Percentiles rank a stretch among this genome's conserved stretches.
phyloP scores from a whole-genome alignment of 768 basidiomycete genomes.

The Boletales sp. region DNA sequence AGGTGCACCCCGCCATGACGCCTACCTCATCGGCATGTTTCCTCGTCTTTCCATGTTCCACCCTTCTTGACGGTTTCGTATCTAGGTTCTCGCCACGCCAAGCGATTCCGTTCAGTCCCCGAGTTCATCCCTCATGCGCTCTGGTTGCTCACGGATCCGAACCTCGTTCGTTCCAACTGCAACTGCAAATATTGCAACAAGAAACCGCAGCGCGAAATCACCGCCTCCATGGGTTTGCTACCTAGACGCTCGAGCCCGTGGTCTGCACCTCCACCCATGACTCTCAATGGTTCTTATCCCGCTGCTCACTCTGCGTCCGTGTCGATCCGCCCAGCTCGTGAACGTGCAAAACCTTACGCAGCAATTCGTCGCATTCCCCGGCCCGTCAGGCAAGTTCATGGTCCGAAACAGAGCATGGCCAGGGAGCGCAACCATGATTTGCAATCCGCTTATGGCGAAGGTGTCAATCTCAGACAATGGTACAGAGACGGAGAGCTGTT shows the following conservation, averaged over 20 bases:
- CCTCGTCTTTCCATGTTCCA: not conserved
- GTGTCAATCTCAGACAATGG: slow-evolving; percentile 51
- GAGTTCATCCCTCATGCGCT: slow-evolving; percentile 84
- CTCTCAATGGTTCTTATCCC: slow-evolving; percentile 10
- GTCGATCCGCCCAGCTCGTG: slow-evolving; percentile 13
- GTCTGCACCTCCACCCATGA: slow-evolving; percentile 12
- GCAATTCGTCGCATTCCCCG: slow-evolving; percentile 38
- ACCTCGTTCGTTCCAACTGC: slow-evolving; percentile 48
- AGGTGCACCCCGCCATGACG: slow-evolving; percentile 59
- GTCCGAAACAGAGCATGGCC: slow-evolving; percentile 48
- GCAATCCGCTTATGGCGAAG: slow-evolving; percentile 49
- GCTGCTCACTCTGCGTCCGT: slow-evolving; percentile 17
- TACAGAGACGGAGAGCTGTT: slow-evolving; percentile 68
- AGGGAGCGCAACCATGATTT: slow-evolving; percentile 66
- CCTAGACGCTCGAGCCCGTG: slow-evolving; percentile 32
- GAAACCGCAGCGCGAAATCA: slow-evolving; percentile 66
- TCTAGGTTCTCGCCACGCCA: slow-evolving; percentile 40
- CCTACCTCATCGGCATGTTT: slow-evolving; percentile 69
- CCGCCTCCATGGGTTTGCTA: slow-evolving; percentile 51
- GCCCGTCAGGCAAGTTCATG: slow-evolving; percentile 30
- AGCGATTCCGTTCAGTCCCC: slow-evolving; percentile 73
- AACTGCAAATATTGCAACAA: slow-evolving; percentile 77
- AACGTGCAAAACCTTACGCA: slow-evolving; percentile 36
- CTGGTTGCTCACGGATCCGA: slow-evolving; percentile 65
- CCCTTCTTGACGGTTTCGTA: not conserved